Evolutionary conservation across 1,284 basidiomycete species (phyloP), one percentile per base, ranked within the genome.

Genomic region (Malassezia cuniculi): DNA sequence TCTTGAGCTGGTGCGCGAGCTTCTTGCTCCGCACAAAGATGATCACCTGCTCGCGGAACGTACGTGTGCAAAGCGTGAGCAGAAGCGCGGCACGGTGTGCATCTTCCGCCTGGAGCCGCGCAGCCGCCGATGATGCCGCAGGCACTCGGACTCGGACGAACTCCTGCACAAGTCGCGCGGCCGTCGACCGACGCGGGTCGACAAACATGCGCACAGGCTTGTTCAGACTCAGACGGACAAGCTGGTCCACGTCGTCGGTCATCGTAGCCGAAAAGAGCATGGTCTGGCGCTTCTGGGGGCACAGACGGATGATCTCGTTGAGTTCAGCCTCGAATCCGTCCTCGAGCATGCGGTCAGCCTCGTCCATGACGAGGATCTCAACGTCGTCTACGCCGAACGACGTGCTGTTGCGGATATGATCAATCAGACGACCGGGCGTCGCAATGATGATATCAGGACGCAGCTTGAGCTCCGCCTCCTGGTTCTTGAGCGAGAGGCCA

Each of bases 241-340:
- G 76, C 62, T 87, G 81, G 59, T 94, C 86, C 6, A 97, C 82
- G 1, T 81, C 81, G 69, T 95, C 90, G 2, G 86, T 93, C 81
- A 95, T 94, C 1, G 90, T 97, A 1, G 90, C 90, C 0, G 86
- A 93, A 70, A 97, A 97, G 18, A 97, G 74, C 86, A 97, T 93
- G 3, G 90, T 94, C 69, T 95, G 90, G 27, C 90, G 78, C 11
- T 81, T 81, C 11, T 74, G 71, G 1, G 90, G 89, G 61, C 87
- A 90, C 26, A 82, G 76, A 52, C 79, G 80, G 68, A 95, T 79
- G 55, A 97, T 94, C 70, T 97, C 90, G 25, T 79, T 74, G 22
- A 97, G 73, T 68, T 95, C 90, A 66, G 89, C 89, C n/a, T 80
- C 78, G 70, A 95, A 97, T 24, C 90, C 90, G 60, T 94, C 90